phyloP scores from a whole-genome alignment of 2,329 filamentous ascomycete species.

The Aspergillus sp. region DNA sequence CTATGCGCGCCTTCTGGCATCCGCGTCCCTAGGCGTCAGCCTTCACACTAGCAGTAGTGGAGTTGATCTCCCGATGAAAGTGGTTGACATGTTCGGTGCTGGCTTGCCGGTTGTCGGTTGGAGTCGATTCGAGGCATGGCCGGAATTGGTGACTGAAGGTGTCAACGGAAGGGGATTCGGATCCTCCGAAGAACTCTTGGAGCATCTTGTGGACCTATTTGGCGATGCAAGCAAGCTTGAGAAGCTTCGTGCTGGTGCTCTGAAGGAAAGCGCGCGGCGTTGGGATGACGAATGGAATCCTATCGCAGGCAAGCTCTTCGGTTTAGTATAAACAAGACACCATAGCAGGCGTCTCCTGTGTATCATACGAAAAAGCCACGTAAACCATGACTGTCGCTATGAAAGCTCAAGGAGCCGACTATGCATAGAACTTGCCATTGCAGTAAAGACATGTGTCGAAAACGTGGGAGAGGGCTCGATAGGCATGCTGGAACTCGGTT shows the following conservation, averaged over 20 bases:
- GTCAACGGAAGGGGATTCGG: constrained; percentile 84
- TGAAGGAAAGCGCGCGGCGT: constrained; percentile 68
- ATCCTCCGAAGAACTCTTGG: constrained; percentile 63
- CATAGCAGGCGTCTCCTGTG: neutral
- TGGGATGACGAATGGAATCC: constrained; percentile 95
- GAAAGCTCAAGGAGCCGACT: neutral
- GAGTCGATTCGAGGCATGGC: constrained; percentile 80
- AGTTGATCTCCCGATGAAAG: constrained; percentile 97
- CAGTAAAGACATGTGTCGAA: constrained; percentile 38
- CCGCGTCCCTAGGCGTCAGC: constrained; percentile 85
- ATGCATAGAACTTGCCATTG: constrained; percentile 32
- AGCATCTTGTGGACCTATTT: constrained; percentile 65
- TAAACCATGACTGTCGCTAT: neutral
- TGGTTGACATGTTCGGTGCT: constrained; percentile 97
- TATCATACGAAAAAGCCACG: neutral
- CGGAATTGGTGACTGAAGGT: constrained; percentile 84
- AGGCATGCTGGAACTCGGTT: constrained; percentile 18
- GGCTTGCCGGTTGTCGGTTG: constrained; percentile 89
- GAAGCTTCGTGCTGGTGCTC: constrained; percentile 65
- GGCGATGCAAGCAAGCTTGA: constrained; percentile 55
- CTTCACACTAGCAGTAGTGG: constrained; percentile 92
- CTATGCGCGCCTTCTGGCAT: constrained; percentile 79
- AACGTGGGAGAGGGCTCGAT: constrained; percentile 23
- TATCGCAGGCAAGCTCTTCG: constrained; percentile 71
- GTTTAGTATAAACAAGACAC: constrained; percentile 29